phyloP scores from a whole-genome alignment of 768 basidiomycete genomes.

The Leccinum imitatum region DNA sequence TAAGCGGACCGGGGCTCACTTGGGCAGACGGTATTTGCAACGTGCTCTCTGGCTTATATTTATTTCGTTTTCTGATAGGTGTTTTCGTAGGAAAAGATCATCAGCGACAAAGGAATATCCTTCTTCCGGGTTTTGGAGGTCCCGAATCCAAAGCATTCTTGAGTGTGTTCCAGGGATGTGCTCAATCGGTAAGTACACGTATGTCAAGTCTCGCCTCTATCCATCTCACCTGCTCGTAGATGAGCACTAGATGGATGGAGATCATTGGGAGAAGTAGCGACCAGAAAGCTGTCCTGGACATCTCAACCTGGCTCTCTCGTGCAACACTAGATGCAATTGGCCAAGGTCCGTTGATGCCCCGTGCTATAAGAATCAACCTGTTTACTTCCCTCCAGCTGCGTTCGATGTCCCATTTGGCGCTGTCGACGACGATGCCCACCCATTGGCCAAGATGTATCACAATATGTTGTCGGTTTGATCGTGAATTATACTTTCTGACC shows the following conservation, averaged over 20 bases:
- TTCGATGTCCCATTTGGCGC: constrained; percentile 49
- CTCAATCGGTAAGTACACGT: constrained; percentile 19
- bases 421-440: constrained; percentile 10
- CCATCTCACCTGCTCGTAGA: background rate
- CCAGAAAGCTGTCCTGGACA: background rate
- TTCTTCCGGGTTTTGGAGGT: constrained; percentile 54
- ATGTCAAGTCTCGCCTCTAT: background rate
- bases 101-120: constrained; percentile 51
- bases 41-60: constrained; percentile 19
- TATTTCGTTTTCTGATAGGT: background rate
- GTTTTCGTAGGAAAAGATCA: constrained; percentile 39
- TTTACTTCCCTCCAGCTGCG: constrained; percentile 30
- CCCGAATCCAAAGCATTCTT: constrained; percentile 52
- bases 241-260: background rate
- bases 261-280: too few relatives aligned
- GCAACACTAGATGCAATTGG: constrained; percentile 38
- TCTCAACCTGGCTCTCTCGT: background rate
- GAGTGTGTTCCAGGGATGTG: constrained; percentile 44
- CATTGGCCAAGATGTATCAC: constrained; percentile 7
- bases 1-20: constrained; percentile 35
- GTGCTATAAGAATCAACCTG: background rate
- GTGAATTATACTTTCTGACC: constrained; percentile 2
- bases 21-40: constrained; percentile 41
- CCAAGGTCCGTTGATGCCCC: constrained; percentile 33
- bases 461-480: constrained; percentile 14